Conservation (phyloP, 306 rosid genomes). For the Fragaria iinumae region DNA sequence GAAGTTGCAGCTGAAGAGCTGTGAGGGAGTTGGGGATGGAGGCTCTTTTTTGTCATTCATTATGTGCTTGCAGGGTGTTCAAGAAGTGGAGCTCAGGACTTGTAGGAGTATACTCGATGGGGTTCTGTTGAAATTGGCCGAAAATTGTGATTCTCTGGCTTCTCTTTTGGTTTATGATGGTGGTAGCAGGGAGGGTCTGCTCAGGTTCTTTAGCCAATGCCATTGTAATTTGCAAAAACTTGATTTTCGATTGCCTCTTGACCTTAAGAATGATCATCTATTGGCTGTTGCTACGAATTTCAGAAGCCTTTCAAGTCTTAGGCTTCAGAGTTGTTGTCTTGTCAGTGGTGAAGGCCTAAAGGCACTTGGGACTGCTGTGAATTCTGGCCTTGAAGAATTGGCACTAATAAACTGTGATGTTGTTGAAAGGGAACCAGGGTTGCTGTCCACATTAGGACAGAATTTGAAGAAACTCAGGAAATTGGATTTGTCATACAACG, state of each 20-base stretch:
- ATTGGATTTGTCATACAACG: slow-evolving; percentile 75
- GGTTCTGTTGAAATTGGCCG: slow-evolving; percentile 54
- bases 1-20: slow-evolving; percentile 50
- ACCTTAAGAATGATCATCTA: slow-evolving; percentile 70
- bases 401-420: slow-evolving; percentile 80
- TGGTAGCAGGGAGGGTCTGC: slow-evolving; percentile 69
- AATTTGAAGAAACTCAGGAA: slow-evolving; percentile 59
- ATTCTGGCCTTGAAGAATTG: slow-evolving; percentile 61
- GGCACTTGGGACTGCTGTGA: slow-evolving; percentile 45
- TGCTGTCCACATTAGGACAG: slow-evolving; percentile 82
- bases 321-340: slow-evolving; percentile 82
- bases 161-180: slow-evolving; percentile 84
- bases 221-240: slow-evolving; percentile 45
- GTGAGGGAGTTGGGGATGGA: slow-evolving; percentile 75
- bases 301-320: slow-evolving; percentile 42
- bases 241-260: slow-evolving; percentile 81
- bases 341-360: slow-evolving; percentile 75
- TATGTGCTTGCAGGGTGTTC: slow-evolving; percentile 47
- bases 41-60: slow-evolving; percentile 57
- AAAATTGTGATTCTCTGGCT: slow-evolving; percentile 45
- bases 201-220: slow-evolving; percentile 43
- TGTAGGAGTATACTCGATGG: slow-evolving; percentile 75
- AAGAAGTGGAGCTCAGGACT: slow-evolving; percentile 68
- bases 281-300: slow-evolving; percentile 45
- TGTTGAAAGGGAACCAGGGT: slow-evolving; percentile 76